Conservation (phyloP, 352 stramenopile genomes). For the Globisporangium nunn region DNA sequence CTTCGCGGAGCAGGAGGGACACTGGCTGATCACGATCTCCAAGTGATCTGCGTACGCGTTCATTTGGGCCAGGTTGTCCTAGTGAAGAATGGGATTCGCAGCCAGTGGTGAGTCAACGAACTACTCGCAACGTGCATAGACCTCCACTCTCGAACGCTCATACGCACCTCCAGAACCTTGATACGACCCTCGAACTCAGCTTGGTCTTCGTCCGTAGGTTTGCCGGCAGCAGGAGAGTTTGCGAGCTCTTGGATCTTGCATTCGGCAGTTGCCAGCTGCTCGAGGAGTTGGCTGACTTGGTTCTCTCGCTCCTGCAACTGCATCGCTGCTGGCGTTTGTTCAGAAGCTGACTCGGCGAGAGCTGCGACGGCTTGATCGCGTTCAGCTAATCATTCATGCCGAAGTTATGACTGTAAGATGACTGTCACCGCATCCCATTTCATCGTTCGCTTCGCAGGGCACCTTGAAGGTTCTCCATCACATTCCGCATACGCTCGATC, state of each 20-base stretch:
- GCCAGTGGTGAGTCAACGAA: conserved; percentile 2
- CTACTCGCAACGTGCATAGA: not conserved
- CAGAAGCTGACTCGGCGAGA: conserved; percentile 8
- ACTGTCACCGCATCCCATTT: not conserved
- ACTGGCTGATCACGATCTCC: conserved; percentile 68
- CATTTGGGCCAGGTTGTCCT: conserved; percentile 76
- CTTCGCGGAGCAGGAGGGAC: conserved; percentile 59
- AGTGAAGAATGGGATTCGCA: not conserved
- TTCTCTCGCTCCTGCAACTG: conserved; percentile 21
- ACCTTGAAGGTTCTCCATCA: conserved; percentile 11
- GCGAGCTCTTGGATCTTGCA: conserved; percentile 12
- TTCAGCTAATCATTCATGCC: conserved; percentile 17
- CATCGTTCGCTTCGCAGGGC: not conserved
- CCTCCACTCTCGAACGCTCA: not conserved
- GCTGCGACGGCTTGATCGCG: conserved; percentile 19
- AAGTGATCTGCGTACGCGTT: conserved; percentile 76
- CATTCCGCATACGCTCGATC: conserved; percentile 5
- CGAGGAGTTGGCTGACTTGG: conserved; percentile 30
- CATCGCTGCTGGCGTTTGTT: conserved; percentile 10
- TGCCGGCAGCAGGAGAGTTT: conserved; percentile 7
- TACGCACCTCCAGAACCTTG: conserved; percentile 58
- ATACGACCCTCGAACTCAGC: conserved; percentile 27
- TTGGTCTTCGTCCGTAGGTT: conserved; percentile 18
- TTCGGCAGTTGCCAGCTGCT: conserved; percentile 18
- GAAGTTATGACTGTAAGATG: not conserved